A percentile compares a stretch with the other conserved stretches of the same genome.
These are phyloP conservation scores for Alternaria alternata DNA, from an alignment of 2,329 filamentous ascomycete species.

Conservation along the genomic window DNA sequence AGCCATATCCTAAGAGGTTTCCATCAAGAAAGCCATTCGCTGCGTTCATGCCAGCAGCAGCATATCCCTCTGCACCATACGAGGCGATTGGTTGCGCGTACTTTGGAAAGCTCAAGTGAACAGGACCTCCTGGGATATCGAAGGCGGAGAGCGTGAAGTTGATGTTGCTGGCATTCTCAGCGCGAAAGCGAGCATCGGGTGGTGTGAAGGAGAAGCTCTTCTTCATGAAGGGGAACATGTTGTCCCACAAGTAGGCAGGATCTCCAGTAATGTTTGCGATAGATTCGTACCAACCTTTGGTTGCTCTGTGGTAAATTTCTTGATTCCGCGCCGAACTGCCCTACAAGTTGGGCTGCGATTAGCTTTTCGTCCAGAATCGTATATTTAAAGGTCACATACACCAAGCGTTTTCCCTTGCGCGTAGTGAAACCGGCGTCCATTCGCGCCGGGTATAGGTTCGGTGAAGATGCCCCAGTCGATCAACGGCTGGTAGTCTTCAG, in stretches of 20 bases:
- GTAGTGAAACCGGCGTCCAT: slow-evolving; percentile 31
- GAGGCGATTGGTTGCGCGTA: slow-evolving; percentile 18
- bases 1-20: slow-evolving; percentile 12
- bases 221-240: slow-evolving; percentile 35
- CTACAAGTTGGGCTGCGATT: background rate
- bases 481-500: slow-evolving; percentile 34
- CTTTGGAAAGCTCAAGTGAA: slow-evolving; percentile 19
- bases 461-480: slow-evolving; percentile 41
- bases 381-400: slow-evolving; percentile 1
- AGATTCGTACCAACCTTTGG: slow-evolving; percentile 17
- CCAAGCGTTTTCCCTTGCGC: slow-evolving; percentile 38
- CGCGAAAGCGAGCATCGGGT: slow-evolving; percentile 23
- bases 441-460: slow-evolving; percentile 26
- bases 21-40: slow-evolving; percentile 13
- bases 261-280: slow-evolving; percentile 34
- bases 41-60: slow-evolving; percentile 11
- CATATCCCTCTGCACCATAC: slow-evolving; percentile 13
- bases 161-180: slow-evolving; percentile 7
- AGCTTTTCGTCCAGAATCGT: background rate
- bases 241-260: slow-evolving; percentile 33
- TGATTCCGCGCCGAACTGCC: slow-evolving; percentile 36
- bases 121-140: slow-evolving; percentile 12
- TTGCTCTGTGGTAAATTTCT: slow-evolving; percentile 32
- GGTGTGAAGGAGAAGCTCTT: slow-evolving; percentile 39
- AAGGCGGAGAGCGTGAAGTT: slow-evolving; percentile 17